These are phyloP conservation scores for Boletus eberwhitei DNA, from an alignment of 768 basidiomycete genomes.

Conservation along the genomic window DNA sequence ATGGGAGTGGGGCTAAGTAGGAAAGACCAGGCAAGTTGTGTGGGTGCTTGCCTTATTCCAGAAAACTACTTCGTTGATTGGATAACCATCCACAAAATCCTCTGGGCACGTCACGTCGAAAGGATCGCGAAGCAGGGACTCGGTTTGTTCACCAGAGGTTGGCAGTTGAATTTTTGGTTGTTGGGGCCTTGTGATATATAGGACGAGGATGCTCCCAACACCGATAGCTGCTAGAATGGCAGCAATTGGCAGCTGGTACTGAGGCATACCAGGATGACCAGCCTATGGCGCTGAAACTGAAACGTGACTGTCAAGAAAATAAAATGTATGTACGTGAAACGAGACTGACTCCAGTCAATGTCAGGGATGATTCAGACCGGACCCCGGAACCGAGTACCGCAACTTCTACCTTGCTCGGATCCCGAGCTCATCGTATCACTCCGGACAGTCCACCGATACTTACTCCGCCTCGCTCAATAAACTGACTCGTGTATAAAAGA, in stretches of 20 bases:
- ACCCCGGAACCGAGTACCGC: conserved; percentile 10
- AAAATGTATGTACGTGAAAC: neutral
- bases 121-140: conserved; percentile 43
- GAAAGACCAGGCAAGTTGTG: neutral
- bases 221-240: conserved; percentile 42
- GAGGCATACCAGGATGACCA: conserved; percentile 43
- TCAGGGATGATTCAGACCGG: neutral
- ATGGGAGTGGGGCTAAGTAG: neutral
- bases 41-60: conserved; percentile 48
- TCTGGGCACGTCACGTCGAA: conserved; percentile 73
- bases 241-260: conserved; percentile 56
- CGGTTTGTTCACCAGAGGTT: conserved; percentile 21
- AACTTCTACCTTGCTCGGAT: neutral
- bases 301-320: neutral
- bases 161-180: conserved; percentile 55
- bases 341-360: conserved; percentile 3
- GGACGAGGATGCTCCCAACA: conserved; percentile 42
- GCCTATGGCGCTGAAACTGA: neutral
- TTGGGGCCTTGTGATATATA: conserved; percentile 38
- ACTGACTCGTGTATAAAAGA: neutral
- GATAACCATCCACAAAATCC: conserved; percentile 65
- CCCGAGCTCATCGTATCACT: neutral
- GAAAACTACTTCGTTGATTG: conserved; percentile 58
- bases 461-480: neutral
- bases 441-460: neutral